Evolutionary conservation across 1,284 basidiomycete species (phyloP).

Genomic region (Tausonia pullulans): DNA sequence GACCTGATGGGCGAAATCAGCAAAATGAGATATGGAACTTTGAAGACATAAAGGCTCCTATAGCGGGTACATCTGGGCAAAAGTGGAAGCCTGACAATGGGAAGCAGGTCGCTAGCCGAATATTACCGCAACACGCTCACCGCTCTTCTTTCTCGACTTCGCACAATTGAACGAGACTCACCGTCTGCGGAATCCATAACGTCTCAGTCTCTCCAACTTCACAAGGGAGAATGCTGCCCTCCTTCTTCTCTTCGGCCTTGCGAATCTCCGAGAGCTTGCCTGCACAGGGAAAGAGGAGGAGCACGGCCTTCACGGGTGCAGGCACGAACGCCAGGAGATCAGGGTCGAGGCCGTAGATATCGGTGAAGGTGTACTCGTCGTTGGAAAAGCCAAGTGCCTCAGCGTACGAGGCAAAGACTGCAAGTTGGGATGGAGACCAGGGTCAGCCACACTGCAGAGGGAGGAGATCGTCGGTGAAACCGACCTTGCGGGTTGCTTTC

Average conservation of each 20-base stretch:
- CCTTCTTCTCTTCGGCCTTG: slow-evolving; percentile 37
- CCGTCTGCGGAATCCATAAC: slow-evolving; percentile 40
- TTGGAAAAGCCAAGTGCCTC: slow-evolving; percentile 1
- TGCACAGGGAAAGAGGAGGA: slow-evolving; percentile 55
- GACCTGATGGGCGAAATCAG: slow-evolving; percentile 42
- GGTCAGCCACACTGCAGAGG: no score
- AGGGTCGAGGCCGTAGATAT: slow-evolving; percentile 69
- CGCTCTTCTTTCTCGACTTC: no score
- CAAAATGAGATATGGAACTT: neutral
- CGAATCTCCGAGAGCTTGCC: slow-evolving; percentile 48
- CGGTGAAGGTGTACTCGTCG: slow-evolving; percentile 49
- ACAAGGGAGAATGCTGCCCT: slow-evolving; percentile 6
- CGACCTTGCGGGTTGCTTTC: neutral
- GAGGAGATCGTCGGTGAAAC: no score
- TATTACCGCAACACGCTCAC: no score
- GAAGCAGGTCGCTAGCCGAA: no score
- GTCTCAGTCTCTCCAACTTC: slow-evolving; percentile 20
- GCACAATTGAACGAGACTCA: slow-evolving; percentile 19
- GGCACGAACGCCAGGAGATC: slow-evolving; percentile 62
- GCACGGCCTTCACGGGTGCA: slow-evolving; percentile 61
- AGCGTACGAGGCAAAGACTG: slow-evolving; percentile 9
- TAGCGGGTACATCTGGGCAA: neutral
- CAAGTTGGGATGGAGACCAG: neutral
- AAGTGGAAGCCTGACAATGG: neutral
- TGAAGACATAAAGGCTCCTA: neutral